A percentile compares a stretch with the other conserved stretches of the same genome.
Evolutionary conservation across 2,329 filamentous ascomycete genomes (phyloP).

Genomic region (Pezicula radicicola): DNA sequence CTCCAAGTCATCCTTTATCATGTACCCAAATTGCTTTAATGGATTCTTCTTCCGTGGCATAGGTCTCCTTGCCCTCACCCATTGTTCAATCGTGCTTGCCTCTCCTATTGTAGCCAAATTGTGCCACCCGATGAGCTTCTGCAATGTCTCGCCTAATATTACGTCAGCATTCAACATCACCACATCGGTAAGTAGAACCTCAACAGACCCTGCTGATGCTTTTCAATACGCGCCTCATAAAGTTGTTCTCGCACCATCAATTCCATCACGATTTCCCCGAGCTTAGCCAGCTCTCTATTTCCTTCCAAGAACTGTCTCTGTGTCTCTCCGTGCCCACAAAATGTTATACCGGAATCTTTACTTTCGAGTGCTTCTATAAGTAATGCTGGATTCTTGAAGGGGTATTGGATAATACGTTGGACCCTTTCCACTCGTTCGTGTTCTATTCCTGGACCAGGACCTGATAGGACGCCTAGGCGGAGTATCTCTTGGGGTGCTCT

Average conservation of each 20-base stretch:
- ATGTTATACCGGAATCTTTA: constrained; percentile 11
- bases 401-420: constrained; percentile 12
- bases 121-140: not conserved
- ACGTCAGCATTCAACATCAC: constrained; percentile 1
- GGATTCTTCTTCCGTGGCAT: constrained; percentile 5
- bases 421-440: constrained; percentile 5
- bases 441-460: no score
- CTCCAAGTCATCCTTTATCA: constrained; percentile 13
- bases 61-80: constrained; percentile 6
- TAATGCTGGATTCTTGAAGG: constrained; percentile 14
- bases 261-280: constrained; percentile 15
- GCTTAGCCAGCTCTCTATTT: constrained; percentile 13
- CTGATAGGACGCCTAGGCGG: no score
- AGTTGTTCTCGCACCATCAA: constrained; percentile 14
- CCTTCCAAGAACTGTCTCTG: constrained; percentile 10
- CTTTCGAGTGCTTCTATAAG: constrained; percentile 20
- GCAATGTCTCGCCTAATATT: not conserved
- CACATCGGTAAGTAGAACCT: not conserved
- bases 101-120: constrained; percentile 8
- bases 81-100: constrained; percentile 11
- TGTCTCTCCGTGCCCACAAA: constrained; percentile 7
- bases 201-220: constrained; percentile 5
- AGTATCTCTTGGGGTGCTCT: no score
- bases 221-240: constrained; percentile 10
- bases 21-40: not conserved